Base-by-base conservation (phyloP, 2,329 filamentous ascomycete species). In the Emergomyces orientalis region DNA sequence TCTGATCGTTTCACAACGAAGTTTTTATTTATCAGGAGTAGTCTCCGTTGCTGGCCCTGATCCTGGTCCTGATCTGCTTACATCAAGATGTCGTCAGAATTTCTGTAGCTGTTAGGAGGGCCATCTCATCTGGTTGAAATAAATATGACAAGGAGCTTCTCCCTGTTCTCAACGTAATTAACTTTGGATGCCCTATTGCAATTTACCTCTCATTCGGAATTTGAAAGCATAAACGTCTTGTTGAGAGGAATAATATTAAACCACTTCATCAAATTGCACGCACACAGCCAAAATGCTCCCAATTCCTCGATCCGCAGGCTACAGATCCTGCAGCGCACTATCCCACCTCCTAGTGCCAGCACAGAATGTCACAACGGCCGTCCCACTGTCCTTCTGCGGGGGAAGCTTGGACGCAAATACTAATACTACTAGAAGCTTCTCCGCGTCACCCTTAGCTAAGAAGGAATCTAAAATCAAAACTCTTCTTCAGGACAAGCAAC, bases 401-500 rank as follows among this genome's bases (percentile, higher is more conserved):
- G 47, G 6, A 14, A 27, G 47, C 3, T 5, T 13, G 22, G 47
- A 37, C 1, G 9, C 14, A 45, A 45, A 45, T 45, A 45, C 17
- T 22, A 55, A 19, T 30, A 37, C 17, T 34, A 22, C 52, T 19
- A 41, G 56, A 30, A 59, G 37, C 25, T 45, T 59, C 34, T 59
- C 56, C 56, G 32, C 37, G 25, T 41, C 34, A 17, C 5, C 56
- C 1, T 1, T 43, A 45, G 7, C 56, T n/a, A 45, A 17, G 32
- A 59, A 59, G 19, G 57, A 34, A 62, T n/a, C 65, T 61, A 65
- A 67, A 51, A 64, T 70, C 61, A 72, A 64, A 39, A 75, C 71
- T 7, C 69, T 82, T n/a, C 74, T 83, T 4, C 76, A 82, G 66
- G 80, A 83, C 64, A 76, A 77, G 65, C 69, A 78, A 9, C 73